These are phyloP conservation scores for Chalciporus piperatus DNA, from an alignment of 768 basidiomycete genomes.

Conservation along the genomic window DNA sequence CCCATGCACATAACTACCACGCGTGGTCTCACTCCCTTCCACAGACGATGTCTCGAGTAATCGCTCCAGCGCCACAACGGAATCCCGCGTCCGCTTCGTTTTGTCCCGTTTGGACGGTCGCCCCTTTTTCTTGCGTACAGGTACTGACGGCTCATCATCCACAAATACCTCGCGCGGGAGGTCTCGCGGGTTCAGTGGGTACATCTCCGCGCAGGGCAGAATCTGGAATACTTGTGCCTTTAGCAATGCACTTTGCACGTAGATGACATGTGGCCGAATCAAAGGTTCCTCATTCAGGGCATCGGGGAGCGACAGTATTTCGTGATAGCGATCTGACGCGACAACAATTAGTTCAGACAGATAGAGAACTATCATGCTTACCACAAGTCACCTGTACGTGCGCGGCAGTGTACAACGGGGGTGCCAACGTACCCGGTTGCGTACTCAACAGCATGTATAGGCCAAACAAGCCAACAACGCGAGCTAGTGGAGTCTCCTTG, in stretches of 20 bases:
- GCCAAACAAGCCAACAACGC: slow-evolving; percentile 62
- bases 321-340: slow-evolving; percentile 52
- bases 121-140: slow-evolving; percentile 51
- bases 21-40: slow-evolving; percentile 26
- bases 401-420: slow-evolving; percentile 46
- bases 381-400: slow-evolving; percentile 63
- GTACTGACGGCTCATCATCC: slow-evolving; percentile 29
- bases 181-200: slow-evolving; percentile 56
- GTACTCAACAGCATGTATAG: slow-evolving; percentile 68
- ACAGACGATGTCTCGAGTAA: slow-evolving; percentile 48
- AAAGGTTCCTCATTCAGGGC: slow-evolving; percentile 40
- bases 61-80: slow-evolving; percentile 46
- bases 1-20: slow-evolving; percentile 40
- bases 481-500: slow-evolving; percentile 51
- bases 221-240: slow-evolving; percentile 55
- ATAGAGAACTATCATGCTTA: slow-evolving; percentile 21
- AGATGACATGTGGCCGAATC: slow-evolving; percentile 45
- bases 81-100: slow-evolving; percentile 49
- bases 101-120: slow-evolving; percentile 63
- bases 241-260: slow-evolving; percentile 48
- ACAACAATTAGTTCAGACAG: background rate
- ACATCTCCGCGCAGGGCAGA: slow-evolving; percentile 49
- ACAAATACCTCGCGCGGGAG: slow-evolving; percentile 69
- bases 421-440: slow-evolving; percentile 57
- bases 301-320: slow-evolving; percentile 48